These are phyloP conservation scores for Candida schatavii DNA, from an alignment of 805 yeast genomes.

Conservation along the genomic window DNA sequence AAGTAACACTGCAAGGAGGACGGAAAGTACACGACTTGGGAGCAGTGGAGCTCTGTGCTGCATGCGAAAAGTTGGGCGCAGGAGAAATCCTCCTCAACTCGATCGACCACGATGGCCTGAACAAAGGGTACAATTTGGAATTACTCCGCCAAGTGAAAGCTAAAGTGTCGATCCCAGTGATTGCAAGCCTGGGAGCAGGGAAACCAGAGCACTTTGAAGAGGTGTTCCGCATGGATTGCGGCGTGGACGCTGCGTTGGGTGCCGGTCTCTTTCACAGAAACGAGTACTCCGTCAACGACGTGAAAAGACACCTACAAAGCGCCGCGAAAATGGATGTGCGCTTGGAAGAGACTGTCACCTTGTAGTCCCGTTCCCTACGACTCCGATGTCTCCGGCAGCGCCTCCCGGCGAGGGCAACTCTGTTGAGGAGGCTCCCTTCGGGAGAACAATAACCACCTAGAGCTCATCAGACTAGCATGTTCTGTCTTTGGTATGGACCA, in stretches of 20 bases:
- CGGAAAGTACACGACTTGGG: conserved; percentile 84
- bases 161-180: conserved; percentile 84
- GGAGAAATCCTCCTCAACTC: conserved; percentile 93
- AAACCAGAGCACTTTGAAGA: conserved; percentile 85
- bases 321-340: conserved; percentile 68
- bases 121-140: conserved; percentile 90
- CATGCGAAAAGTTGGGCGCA: conserved; percentile 92
- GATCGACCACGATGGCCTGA: conserved; percentile 95
- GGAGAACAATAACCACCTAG: neutral
- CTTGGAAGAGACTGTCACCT: conserved; percentile 41
- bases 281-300: conserved; percentile 83
- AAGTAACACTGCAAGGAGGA: conserved; percentile 96
- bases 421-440: too few species aligned
- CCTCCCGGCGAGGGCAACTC: too few species aligned
- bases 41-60: conserved; percentile 82
- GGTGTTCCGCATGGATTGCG: conserved; percentile 71
- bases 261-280: conserved; percentile 99
- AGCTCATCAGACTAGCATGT: too few species aligned
- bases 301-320: conserved; percentile 59
- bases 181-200: conserved; percentile 98
- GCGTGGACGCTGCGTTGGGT: conserved; percentile 95
- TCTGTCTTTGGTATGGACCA: too few species aligned
- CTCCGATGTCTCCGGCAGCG: neutral
- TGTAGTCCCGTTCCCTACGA: too few species aligned
- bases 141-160: conserved; percentile 72